Percentiles rank a stretch among this genome's conserved stretches.
Evolutionary conservation across 1,139 yeast genomes (phyloP).

Genomic region (Pichia sp.): DNA sequence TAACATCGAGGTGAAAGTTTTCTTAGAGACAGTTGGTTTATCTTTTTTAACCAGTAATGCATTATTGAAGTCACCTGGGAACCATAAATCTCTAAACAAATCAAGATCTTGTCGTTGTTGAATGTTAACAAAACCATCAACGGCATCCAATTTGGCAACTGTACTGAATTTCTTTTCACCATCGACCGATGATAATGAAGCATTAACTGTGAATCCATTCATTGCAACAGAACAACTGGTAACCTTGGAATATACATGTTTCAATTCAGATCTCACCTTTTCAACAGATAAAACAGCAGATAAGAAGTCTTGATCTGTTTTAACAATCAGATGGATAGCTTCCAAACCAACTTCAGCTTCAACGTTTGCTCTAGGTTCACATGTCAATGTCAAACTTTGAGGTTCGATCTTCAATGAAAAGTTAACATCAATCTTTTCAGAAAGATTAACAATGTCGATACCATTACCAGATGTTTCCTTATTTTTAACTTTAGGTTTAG

Average conservation of each 20-base stretch:
- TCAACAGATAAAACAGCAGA: slow-evolving; percentile 48
- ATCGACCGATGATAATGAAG: slow-evolving; percentile 39
- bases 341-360: slow-evolving; percentile 79
- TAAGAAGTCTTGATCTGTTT: slow-evolving; percentile 47
- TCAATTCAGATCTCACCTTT: slow-evolving; percentile 66
- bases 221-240: slow-evolving; percentile 72
- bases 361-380: slow-evolving; percentile 93
- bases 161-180: slow-evolving; percentile 41
- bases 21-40: slow-evolving; percentile 24
- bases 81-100: slow-evolving; percentile 84
- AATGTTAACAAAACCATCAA: slow-evolving; percentile 65
- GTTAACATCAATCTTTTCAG: slow-evolving; percentile 51
- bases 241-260: slow-evolving; percentile 89
- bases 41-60: slow-evolving; percentile 15
- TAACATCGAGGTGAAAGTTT: slow-evolving; percentile 50
- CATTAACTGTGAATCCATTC: slow-evolving; percentile 45
- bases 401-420: slow-evolving; percentile 64
- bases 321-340: slow-evolving; percentile 57
- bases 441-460: slow-evolving; percentile 27
- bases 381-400: slow-evolving; percentile 75
- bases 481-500: background rate
- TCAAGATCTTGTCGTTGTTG: slow-evolving; percentile 87
- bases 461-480: slow-evolving; percentile 4
- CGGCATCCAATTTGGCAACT: slow-evolving; percentile 54
- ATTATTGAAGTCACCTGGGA: slow-evolving; percentile 39